Evolutionary conservation across 257 asterid species (phyloP), one percentile per base, ranked within the genome.

Genomic region (Nicotiana benthamiana): DNA sequence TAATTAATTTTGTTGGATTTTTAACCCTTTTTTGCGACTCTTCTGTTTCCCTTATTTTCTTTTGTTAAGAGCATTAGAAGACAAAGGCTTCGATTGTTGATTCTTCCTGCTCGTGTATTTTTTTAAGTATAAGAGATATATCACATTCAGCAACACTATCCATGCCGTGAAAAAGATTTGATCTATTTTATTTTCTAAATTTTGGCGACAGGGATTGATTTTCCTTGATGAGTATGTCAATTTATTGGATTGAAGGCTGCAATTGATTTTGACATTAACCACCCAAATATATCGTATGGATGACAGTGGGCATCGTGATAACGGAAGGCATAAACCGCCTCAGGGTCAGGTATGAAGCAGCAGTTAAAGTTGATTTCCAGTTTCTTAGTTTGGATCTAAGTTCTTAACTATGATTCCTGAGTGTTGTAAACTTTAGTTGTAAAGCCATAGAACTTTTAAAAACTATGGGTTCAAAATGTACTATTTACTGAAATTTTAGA

Each of bases 311-410:
- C 94, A 91, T 85, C 92, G 94, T 52, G 98, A 93, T 83, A 92
- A 93, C 83, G 97, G 97, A 65, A 90, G 97, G 84, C 93, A 90
- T 53, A 94, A 94, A 88, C 90, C 88, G 75, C 93, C 96, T 62
- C 97, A 90, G 90, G 89, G 97, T 60, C 97, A 92, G 96, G 98
- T 92, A 87, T 62, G 40, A 54, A 15, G 30, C 57, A 82, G 66
- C 72, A 77, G 74, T 59, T 61, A 77, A 20, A 30, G 78, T 46
- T 60, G 52, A 60, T 56, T 28, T 43, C 34, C 20, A 43, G 34
- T 46, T 72, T 48, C 40, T 46, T 48, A 20, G 56, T 48, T 22
- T 72, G 78, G 78, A 46, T 48, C n/a, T n/a, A n/a, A n/a, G n/a
- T n/a, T n/a, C 78, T n/a, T n/a, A n/a, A n/a, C n/a, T n/a, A n/a